Base-by-base conservation (phyloP, 495 filamentous ascomycete genomes). In the Letharia lupina region DNA sequence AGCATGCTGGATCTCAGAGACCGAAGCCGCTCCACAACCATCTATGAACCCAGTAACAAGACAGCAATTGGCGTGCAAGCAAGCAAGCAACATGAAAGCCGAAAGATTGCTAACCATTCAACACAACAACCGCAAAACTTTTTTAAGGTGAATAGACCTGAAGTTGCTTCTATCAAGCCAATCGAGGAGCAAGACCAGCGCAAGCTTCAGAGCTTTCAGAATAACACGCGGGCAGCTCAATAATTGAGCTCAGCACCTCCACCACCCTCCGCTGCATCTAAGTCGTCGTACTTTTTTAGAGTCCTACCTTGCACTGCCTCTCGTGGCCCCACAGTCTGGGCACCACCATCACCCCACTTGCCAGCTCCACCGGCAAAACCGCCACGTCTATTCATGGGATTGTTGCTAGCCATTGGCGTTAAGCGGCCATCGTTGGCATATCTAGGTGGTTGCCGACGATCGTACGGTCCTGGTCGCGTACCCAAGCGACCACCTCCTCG, bases 251-350 rank as follows among this genome's bases (percentile, higher is more conserved):
- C 86, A 12, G 80, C 84, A 57, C 81, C 76, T 28, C 78, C 83
- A 37, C 78, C 77, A 4, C 78, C 78, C 39, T 77, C 80, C 44
- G 85, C 80, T 20, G 94, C 93, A 78, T 98, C 94, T 3, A 98
- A 78, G 76, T 98, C 94, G 75, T 98, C 95, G 75, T 98, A 98
- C 74, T 90, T 95, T 81, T 94, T 96, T 44, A 98, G 73, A 52
- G 89, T 96, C 57, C 94, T 84, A 6, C 95, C 94, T 68, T 92
- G 88, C 3, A 96, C 90, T 1, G 93, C 90, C 76, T 95, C 91
- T 20, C 88, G 79, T 4, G 92, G 91, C 4, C 89, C 89, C 68
- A 92, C 85, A 2, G 87, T 85, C 57, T 87, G 88, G 4, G 86
- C 85, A 61, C 84, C 83, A 45, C 87, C 83, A 70, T 89, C 80